Percentiles rank a stretch among this genome's conserved stretches.
Evolutionary conservation across 1,284 basidiomycete genomes (phyloP).

Genomic region (Microbotryum lychnidis-dioicae): DNA sequence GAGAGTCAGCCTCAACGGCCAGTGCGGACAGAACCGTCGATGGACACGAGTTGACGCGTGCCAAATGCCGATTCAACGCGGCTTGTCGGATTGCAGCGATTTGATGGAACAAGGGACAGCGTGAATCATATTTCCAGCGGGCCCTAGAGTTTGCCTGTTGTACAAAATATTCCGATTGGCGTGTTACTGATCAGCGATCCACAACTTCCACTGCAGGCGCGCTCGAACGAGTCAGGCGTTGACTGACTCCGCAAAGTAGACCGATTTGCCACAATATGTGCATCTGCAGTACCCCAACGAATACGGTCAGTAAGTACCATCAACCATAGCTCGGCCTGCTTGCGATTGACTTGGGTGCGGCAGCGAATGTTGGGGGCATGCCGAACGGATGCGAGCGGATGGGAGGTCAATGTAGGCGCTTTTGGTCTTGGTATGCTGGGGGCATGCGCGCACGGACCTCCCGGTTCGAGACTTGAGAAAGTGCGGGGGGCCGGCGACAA

Average conservation of each 20-base stretch:
- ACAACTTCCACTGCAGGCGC: not conserved
- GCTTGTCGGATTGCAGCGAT: not conserved
- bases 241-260: conserved; percentile 42
- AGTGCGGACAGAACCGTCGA: not conserved
- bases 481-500: too few species aligned
- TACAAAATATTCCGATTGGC: not conserved
- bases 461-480: too few species aligned
- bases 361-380: not conserved
- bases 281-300: conserved; percentile 30
- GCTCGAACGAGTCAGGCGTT: not conserved
- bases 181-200: not conserved
- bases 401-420: too few species aligned
- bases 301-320: not conserved
- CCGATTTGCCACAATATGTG: conserved; percentile 38
- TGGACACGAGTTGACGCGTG: not conserved
- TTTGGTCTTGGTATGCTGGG: too few species aligned
- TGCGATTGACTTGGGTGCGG: not conserved
- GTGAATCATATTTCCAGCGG: conserved; percentile 39
- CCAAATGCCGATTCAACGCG: not conserved
- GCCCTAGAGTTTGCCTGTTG: conserved; percentile 39
- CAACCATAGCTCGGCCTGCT: not conserved
- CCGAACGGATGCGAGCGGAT: not conserved
- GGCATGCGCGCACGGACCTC: too few species aligned
- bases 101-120: not conserved
- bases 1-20: not conserved